These are phyloP conservation scores for Coemansia guatemalensis DNA, from an alignment of 192 early-diverging fungal genomes.

Conservation along the genomic window DNA sequence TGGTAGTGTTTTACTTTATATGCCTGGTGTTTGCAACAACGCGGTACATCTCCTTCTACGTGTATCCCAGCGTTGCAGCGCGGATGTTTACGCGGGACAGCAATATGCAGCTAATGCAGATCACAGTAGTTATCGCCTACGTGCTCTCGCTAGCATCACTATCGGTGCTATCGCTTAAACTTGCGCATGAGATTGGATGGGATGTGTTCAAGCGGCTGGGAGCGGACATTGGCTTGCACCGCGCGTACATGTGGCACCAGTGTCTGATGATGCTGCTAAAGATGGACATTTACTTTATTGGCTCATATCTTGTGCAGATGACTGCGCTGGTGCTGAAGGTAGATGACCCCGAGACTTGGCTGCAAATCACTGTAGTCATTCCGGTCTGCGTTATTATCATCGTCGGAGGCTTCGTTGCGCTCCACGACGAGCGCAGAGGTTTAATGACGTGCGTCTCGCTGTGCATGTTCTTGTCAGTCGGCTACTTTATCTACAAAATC, in stretches of 20 bases:
- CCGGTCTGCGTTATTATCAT: conserved; percentile 34
- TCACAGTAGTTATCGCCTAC: conserved; percentile 32
- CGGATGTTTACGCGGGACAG: conserved; percentile 35
- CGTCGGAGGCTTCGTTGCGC: conserved; percentile 27
- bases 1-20: conserved; percentile 44
- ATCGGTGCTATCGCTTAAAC: conserved; percentile 36
- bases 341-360: conserved; percentile 39
- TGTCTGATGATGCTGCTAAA: conserved; percentile 46
- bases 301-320: conserved; percentile 54
- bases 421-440: conserved; percentile 33
- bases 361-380: conserved; percentile 49
- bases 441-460: conserved; percentile 26
- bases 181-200: conserved; percentile 56
- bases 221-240: conserved; percentile 46
- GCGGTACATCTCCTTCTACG: conserved; percentile 36
- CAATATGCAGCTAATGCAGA: conserved; percentile 44
- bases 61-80: conserved; percentile 36
- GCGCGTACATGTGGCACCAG: conserved; percentile 51
- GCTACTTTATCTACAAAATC: conserved; percentile 55
- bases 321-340: conserved; percentile 57
- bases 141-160: conserved; percentile 30
- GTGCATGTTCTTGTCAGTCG: conserved; percentile 25
- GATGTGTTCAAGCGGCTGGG: conserved; percentile 52
- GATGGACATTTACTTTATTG: conserved; percentile 50
- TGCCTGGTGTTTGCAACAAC: conserved; percentile 27